Base-by-base conservation (phyloP, 768 basidiomycete genomes). In the Wakefieldia striispora region DNA sequence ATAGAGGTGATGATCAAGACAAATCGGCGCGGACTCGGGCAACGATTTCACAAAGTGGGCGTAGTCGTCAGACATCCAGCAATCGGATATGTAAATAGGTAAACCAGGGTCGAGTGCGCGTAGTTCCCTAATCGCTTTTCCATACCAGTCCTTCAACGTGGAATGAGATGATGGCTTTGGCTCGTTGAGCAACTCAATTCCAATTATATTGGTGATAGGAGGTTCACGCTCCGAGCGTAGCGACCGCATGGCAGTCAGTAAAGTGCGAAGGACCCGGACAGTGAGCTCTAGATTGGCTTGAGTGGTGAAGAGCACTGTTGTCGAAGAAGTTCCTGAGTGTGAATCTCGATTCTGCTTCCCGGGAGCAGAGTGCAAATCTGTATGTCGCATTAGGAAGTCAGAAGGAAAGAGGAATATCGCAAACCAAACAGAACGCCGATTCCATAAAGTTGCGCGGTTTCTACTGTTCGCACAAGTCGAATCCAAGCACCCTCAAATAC, bases 1-100 rank as follows among this genome's bases (percentile, higher is more conserved):
- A 60, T 92, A 93, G 19, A 92, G 75, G 60, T 92, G 91, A 56
- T 91, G 87, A 64, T 93, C 91, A 35, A 91, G 70, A 13, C 85
- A 81, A 17, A 83, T 70, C 24, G 81, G 79, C 14, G 58, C 60
- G 49, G 71, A 47, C 49, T 57, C 10, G 40, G 64, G 40, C 54
- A 70, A 67, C 6, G 70, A 61, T 20, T 66, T 66, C 58, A 82
- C 70, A 58, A 78, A 87, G 9, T 74, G 69, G 14, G 82, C 74
- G 56, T 88, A 91, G 46, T 78, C 70, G 23, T 83, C 77, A 1
- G 82, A 75, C 59, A 79, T 74, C 90, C 90, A 94, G 38, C 83
- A 82, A 58, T 94, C 91, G 5, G 79, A 75, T 42, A 92, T 70
- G 66, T 88, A 88, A 10, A 92, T 62, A 2, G 91, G 88, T 19